Evolutionary conservation across 352 stramenopile genomes (phyloP), one percentile per base, ranked within the genome.

Genomic region (Phytopythium delawarense): DNA sequence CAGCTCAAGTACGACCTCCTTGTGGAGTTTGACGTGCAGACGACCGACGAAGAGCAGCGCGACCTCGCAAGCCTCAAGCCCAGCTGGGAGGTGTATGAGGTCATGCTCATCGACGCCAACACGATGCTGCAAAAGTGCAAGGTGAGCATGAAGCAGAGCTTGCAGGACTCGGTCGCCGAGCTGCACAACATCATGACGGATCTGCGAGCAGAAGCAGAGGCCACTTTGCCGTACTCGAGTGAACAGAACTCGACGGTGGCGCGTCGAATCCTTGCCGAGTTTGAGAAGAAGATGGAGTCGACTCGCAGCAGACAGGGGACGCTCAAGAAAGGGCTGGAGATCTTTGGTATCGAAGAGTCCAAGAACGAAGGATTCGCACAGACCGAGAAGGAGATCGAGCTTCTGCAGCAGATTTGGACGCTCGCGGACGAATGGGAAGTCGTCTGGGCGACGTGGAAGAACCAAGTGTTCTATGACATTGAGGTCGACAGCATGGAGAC

Each of bases 131-230:
- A 97, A 54, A 96, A 97, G 60, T 93, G 85, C 70, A 98, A 98
- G 76, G 69, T 96, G 21, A 97, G 89, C 55, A 98, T 98, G 95
- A 98, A 98, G 67, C 88, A 97, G 63, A 97, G 96, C 42, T 72
- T 98, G 2, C 91, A 98, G 65, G 89, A 94, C 59, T 94, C 84
- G 3, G 83, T 98, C 12, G 79, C 81, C 0, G 88, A 94, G 62
- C 71, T 97, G 25, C 92, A 92, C 64, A 80, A 74, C 12, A 89
- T 93, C 57, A 94, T 94, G 85, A 80, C 84, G 20, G 85, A 96
- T 23, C 56, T 94, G 23, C 71, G 83, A 4, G 74, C 70, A 5
- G 88, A 96, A 53, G 89, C 89, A 2, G 80, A 92, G 57, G 69
- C 77, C 5, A 84, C 74, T 16, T 57, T 97, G 35, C 88, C 89